Percentiles rank a stretch among this genome's conserved stretches.
Evolutionary conservation across 176 grass and related monocot genomes (phyloP).

Genomic region (Raddia guianensis): DNA sequence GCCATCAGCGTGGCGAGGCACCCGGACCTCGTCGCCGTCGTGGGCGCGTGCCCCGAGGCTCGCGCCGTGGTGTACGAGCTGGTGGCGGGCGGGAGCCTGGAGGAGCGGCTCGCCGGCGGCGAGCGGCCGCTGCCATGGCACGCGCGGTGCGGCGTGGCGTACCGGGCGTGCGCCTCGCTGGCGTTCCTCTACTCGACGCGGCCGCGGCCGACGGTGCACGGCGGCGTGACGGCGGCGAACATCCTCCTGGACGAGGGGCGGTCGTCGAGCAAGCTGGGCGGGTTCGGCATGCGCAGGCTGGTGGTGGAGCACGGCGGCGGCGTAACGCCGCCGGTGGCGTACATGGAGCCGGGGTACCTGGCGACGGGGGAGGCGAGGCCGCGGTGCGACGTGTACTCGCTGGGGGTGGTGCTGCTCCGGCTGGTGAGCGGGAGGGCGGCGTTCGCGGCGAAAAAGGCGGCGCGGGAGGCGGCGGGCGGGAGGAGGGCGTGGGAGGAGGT

Average conservation of each 20-base stretch:
- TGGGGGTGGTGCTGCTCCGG: conserved; percentile 62
- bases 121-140: conserved; percentile 58
- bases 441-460: conserved; percentile 45
- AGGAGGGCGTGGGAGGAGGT: conserved; percentile 41
- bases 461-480: conserved; percentile 45
- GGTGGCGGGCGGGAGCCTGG: conserved; percentile 51
- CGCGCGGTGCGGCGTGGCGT: conserved; percentile 46
- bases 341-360: conserved; percentile 44
- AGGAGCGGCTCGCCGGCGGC: conserved; percentile 48
- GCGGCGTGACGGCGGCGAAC: conserved; percentile 59
- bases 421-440: conserved; percentile 53
- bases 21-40: conserved; percentile 42
- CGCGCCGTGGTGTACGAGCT: conserved; percentile 59
- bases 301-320: not conserved
- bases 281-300: conserved; percentile 27
- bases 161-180: conserved; percentile 46
- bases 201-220: conserved; percentile 43
- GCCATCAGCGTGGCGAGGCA: conserved; percentile 43
- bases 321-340: conserved; percentile 36
- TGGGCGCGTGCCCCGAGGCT: conserved; percentile 62
- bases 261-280: conserved; percentile 50
- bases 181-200: conserved; percentile 56
- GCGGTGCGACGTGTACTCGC: conserved; percentile 53
- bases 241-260: conserved; percentile 49
- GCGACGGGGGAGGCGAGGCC: conserved; percentile 48